Conservation (phyloP, 768 basidiomycete species). For the Lactarius quietus region DNA sequence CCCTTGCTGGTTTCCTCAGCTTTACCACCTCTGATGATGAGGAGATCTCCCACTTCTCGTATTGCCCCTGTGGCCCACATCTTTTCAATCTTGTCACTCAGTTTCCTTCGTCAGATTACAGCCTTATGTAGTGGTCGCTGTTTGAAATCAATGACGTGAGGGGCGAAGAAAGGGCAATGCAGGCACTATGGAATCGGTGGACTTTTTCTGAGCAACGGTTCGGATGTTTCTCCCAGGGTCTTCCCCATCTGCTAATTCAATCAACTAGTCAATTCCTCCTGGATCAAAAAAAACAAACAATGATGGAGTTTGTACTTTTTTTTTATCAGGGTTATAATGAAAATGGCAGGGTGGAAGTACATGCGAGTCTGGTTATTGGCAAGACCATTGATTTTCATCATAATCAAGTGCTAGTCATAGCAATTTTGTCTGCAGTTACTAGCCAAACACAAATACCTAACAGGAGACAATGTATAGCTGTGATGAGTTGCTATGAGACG, state of each 20-base stretch:
- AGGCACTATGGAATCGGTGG: conserved; percentile 75
- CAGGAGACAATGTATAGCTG: conserved; percentile 18
- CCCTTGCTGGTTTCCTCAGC: conserved; percentile 49
- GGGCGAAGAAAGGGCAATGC: conserved; percentile 77
- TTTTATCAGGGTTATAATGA: background rate
- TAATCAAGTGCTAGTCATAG: background rate
- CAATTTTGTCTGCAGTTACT: conserved; percentile 5
- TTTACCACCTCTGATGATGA: conserved; percentile 39
- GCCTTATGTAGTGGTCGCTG: conserved; percentile 65
- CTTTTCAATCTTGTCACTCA: conserved; percentile 62
- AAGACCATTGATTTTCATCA: background rate
- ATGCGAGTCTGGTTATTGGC: conserved; percentile 21
- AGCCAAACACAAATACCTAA: conserved; percentile 20
- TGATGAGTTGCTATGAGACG: conserved; percentile 16
- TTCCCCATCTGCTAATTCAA: background rate
- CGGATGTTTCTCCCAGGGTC: background rate
- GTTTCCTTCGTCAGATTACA: conserved; percentile 57
- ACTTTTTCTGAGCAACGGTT: conserved; percentile 50
- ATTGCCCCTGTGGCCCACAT: conserved; percentile 61
- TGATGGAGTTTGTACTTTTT: conserved; percentile 9
- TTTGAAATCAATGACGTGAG: conserved; percentile 66
- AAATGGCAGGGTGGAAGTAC: conserved; percentile 20
- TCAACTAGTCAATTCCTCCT: conserved; percentile 11
- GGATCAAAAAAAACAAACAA: conserved; percentile 3
- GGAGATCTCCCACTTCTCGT: conserved; percentile 49